Evolutionary conservation across 2,329 filamentous ascomycete genomes (phyloP).

Genomic region (Penicillium verrucosum): DNA sequence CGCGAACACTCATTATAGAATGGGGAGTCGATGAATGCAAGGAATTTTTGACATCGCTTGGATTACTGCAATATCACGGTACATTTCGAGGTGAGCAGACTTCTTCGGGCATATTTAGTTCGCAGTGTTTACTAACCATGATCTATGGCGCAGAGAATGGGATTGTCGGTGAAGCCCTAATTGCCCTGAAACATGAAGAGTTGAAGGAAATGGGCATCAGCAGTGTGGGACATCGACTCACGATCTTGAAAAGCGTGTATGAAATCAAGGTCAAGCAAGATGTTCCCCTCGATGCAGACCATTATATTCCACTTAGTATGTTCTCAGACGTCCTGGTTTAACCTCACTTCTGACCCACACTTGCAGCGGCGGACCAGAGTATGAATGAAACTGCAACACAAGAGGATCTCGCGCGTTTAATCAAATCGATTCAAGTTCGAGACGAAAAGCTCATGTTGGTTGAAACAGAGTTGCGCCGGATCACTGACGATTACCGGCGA

Average conservation of each 20-base stretch:
- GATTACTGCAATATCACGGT: slow-evolving; percentile 77
- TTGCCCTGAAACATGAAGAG: slow-evolving; percentile 86
- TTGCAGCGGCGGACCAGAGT: slow-evolving; percentile 79
- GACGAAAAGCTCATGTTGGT: slow-evolving; percentile 84
- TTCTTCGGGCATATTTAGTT: neutral
- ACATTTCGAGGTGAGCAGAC: slow-evolving; percentile 70
- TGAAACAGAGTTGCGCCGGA: slow-evolving; percentile 76
- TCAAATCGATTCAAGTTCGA: slow-evolving; percentile 81
- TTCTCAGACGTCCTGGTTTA: slow-evolving; percentile 5
- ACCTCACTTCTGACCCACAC: slow-evolving; percentile 14
- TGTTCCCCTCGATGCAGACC: slow-evolving; percentile 83
- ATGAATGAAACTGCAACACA: slow-evolving; percentile 84
- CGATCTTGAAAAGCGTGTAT: slow-evolving; percentile 93
- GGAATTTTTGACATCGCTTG: slow-evolving; percentile 78
- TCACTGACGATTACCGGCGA: slow-evolving; percentile 84
- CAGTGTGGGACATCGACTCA: slow-evolving; percentile 90
- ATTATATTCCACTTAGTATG: slow-evolving; percentile 90
- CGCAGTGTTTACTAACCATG: neutral
- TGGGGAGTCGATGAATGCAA: slow-evolving; percentile 81
- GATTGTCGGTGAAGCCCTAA: slow-evolving; percentile 85
- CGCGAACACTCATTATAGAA: slow-evolving; percentile 56
- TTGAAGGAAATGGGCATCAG: slow-evolving; percentile 90
- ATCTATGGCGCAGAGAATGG: slow-evolving; percentile 72
- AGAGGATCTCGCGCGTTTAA: slow-evolving; percentile 87
- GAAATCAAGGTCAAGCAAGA: slow-evolving; percentile 94